Evolutionary conservation across 192 early-diverging fungal genomes (phyloP).

Genomic region (Podochytrium sp.): DNA sequence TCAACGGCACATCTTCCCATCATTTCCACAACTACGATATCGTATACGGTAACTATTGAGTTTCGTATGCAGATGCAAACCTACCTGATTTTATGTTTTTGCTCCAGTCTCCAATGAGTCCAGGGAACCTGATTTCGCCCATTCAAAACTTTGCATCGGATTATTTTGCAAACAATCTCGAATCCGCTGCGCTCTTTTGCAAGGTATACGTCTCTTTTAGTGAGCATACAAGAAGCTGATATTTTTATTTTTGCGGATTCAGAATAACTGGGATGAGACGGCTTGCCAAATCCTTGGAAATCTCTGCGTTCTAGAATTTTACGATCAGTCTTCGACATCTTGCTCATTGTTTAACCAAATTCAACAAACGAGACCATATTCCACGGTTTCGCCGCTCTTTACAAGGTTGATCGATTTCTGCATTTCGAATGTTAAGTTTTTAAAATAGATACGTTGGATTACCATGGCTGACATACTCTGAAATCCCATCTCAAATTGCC

Average conservation of each 20-base stretch:
- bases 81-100: slow-evolving; percentile 15
- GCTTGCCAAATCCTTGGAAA: slow-evolving; percentile 55
- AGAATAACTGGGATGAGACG: slow-evolving; percentile 37
- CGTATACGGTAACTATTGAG: not conserved
- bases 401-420: not conserved
- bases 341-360: slow-evolving; percentile 43
- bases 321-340: slow-evolving; percentile 35
- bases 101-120: slow-evolving; percentile 17
- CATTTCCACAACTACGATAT: slow-evolving; percentile 10
- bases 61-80: too few relatives aligned
- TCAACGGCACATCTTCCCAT: not conserved
- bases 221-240: slow-evolving; percentile 29
- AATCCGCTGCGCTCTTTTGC: slow-evolving; percentile 17
- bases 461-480: slow-evolving; percentile 46
- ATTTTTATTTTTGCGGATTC: slow-evolving; percentile 16
- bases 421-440: not conserved
- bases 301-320: slow-evolving; percentile 52
- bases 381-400: slow-evolving; percentile 4
- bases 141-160: slow-evolving; percentile 17
- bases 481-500: slow-evolving; percentile 26
- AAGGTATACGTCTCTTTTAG: slow-evolving; percentile 1
- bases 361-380: slow-evolving; percentile 2
- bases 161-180: slow-evolving; percentile 12
- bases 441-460: slow-evolving; percentile 36
- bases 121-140: not conserved